Base-by-base conservation (phyloP, 345 rosid genomes). In the Garcia nutans region DNA sequence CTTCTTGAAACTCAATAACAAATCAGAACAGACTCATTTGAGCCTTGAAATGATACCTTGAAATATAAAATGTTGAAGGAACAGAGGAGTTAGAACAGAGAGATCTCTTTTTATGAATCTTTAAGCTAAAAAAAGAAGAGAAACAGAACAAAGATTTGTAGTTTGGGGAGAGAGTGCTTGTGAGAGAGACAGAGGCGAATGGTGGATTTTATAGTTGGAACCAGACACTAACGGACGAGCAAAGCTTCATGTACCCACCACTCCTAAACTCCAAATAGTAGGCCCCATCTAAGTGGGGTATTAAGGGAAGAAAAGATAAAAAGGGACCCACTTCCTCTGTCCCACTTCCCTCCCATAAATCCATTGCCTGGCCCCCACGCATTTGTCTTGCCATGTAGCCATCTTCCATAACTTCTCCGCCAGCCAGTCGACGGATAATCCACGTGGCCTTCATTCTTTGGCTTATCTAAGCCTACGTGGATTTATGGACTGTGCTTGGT, bases 391-490 rank as follows among this genome's bases (percentile, higher is more conserved):
- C 22, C 2, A 22, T 0, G 62, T 11, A 22, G 79, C 74, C 79
- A 76, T 76, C 79, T 62, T 44, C 42, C 28, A 11, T 8, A 77
- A 73, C 54, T 66, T 54, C 45, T 19, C 5, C 20, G 50, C 54
- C 61, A 31, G 70, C 69, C 13, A 54, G 23, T 55, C 12, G 69
- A 17, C 41, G 6, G 6, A 6, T 47, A 3, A 3, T 31, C 63
- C 72, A 68, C 80, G 79, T 80, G 84, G 81, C 65, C 33, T 58
- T 67, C 78, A 78, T 6, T 65, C 65, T 17, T 74, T 72, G 72
- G 83, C 71, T 23, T 65, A 68, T 22, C 19, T 20, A 8, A 2
- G 28, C 72, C 33, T 1, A 6, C 5, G 42, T 76, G 76, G 62
- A 52, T 13, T 73, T 13, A 3, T 44, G 72, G 41, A 37, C 6